Evolutionary conservation across 1,284 basidiomycete genomes (phyloP).

Genomic region (Rhodotorula sp.): DNA sequence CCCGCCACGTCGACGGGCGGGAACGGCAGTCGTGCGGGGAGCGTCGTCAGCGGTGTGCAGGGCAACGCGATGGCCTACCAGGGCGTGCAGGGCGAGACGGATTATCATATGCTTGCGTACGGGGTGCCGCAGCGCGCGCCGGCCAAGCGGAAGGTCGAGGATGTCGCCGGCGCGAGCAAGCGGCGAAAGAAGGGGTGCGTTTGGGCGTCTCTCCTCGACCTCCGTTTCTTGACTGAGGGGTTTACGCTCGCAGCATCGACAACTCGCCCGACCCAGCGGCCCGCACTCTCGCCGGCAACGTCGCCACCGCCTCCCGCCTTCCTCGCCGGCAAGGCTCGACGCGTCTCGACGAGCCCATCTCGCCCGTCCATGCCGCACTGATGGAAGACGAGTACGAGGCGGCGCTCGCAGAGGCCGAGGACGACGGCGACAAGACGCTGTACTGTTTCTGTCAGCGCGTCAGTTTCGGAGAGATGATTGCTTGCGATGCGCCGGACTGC

Average conservation of each 20-base stretch:
- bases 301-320: constrained; percentile 4
- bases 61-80: background rate
- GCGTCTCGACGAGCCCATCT: background rate
- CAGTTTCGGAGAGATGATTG: constrained; percentile 96
- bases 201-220: too few species aligned
- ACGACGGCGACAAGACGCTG: constrained; percentile 63
- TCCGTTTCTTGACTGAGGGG: too few species aligned
- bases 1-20: constrained; percentile 7
- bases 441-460: constrained; percentile 88
- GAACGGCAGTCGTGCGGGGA: constrained; percentile 16
- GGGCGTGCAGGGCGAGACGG: constrained; percentile 5
- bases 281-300: constrained; percentile 11
- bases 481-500: constrained; percentile 85
- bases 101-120: constrained; percentile 8
- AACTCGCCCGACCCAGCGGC: constrained; percentile 26
- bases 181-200: constrained; percentile 38
- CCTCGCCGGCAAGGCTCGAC: background rate
- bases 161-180: constrained; percentile 28
- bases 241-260: background rate
- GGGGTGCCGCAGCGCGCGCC: constrained; percentile 6
- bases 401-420: constrained; percentile 48
- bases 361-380: background rate
- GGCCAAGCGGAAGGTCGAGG: constrained; percentile 36
- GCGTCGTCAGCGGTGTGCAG: background rate
- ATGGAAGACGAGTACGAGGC: constrained; percentile 28